Base-by-base conservation (phyloP, 306 rosid genomes). In the Corylus americana region DNA sequence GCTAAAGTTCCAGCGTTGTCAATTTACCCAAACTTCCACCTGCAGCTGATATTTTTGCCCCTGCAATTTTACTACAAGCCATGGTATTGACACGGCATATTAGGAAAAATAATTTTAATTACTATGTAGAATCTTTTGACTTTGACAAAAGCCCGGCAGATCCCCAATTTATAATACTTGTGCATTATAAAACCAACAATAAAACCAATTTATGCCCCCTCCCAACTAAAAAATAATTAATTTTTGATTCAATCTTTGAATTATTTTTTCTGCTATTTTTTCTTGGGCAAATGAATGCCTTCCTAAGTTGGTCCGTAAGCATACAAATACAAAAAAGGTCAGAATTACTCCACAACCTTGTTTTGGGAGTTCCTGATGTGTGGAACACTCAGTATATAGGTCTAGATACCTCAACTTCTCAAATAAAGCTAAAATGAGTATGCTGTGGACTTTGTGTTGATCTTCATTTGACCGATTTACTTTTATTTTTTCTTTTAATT, bases 401-500 rank as follows among this genome's bases (percentile, higher is more conserved):
- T 59, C 37, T 0, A 10, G 25, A 22, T 37, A 22, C 37, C 31
- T 59, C 35, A 59, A 25, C 25, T 4, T 10, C 66, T 59, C 37
- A 4, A 22, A 59, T 25, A 49, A 9, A 49, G 53, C 13, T 49
- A 12, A 48, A 35, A 77, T 22, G 35, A 77, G 18, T 53, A 31
- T 54, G 61, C 11, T 31, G 22, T 62, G 53, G 74, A 20, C 53
- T 58, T 58, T 75, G 42, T 70, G 48, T 35, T 47, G 55, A 42
- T 53, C 14, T 62, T 68, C 70, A 63, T 70, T 78, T 72, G 55
- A 70, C 76, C 16, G 13, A 39, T 78, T 59, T 51, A 20, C 59
- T 16, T 35, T 82, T 3, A 37, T 25, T 54, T 80, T 64, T 71
- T 81, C 71, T 74, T 58, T 72, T 69, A 67, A 83, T 78, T 27